Evolutionary conservation across 1,139 yeast genomes (phyloP), one percentile per base, ranked within the genome.

Genomic region (Magnusiomyces starmeri): DNA sequence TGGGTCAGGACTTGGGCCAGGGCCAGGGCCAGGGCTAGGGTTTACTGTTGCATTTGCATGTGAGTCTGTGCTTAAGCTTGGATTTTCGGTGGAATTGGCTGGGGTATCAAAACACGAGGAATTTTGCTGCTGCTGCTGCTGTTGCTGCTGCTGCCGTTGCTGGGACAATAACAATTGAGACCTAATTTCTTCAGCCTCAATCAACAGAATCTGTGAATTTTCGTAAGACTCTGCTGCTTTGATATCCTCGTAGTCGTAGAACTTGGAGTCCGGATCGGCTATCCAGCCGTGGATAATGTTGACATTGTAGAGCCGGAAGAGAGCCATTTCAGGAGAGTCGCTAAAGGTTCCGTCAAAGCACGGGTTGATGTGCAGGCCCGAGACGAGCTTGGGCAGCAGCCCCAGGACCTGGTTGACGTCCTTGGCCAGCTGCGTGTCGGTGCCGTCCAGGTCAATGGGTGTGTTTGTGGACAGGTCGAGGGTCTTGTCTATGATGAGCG

Each of bases 361-460:
- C 0, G 95, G 90, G 61, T 88, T 81, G 12, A 89, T 82, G 48
- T 80, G 77, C 46, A 89, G 71, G 0, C 97, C 97, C 0, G 83
- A 75, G 56, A 82, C 83, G 43, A 90, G 69, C 39, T 73, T 68
- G 0, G 96, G 95, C 44, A 90, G 70, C 41, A 75, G 63, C 34
- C 73, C 68, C 51, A 81, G 69, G 27, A 79, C 70, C 18, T 65
- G 59, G 55, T 71, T 73, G 3, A 74, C 59, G 25, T 68, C 72
- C 37, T 56, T 43, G 25, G 44, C 18, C 14, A 25, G 32, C 14
- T 18, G 37, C 10, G 20, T 37, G 21, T 20, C 26, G 12, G 24
- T 32, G 22, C 44, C 48, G 8, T 40, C 27, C 14, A 40, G 8
- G 16, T 40, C 27, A 16, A 21, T 14, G 22, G 25, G 27, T 14